Evolutionary conservation across 352 stramenopile species (phyloP).

Genomic region (Phytopythium vexans): DNA sequence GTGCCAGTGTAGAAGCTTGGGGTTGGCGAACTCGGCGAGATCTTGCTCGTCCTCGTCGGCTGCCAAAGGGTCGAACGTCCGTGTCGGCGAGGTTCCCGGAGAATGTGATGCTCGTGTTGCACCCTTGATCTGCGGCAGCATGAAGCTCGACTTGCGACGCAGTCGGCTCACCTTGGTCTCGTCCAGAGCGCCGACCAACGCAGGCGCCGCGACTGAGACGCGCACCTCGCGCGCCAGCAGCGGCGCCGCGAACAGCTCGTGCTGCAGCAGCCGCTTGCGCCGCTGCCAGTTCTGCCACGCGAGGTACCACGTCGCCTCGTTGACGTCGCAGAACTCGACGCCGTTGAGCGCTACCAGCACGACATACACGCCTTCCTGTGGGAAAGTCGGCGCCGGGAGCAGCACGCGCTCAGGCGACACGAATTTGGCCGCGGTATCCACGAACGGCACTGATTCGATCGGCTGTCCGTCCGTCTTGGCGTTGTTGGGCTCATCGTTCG

Average conservation of each 20-base stretch:
- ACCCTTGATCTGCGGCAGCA: constrained; percentile 36
- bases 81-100: constrained; percentile 1
- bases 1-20: constrained; percentile 54
- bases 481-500: too few relatives aligned
- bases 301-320: constrained; percentile 61
- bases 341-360: constrained; percentile 65
- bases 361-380: constrained; percentile 62
- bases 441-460: constrained; percentile 6
- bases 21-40: constrained; percentile 21
- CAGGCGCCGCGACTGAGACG: neutral
- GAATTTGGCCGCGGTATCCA: constrained; percentile 33
- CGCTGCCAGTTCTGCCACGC: constrained; percentile 86
- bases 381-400: constrained; percentile 47
- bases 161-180: constrained; percentile 22
- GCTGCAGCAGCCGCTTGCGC: constrained; percentile 43
- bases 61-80: constrained; percentile 10
- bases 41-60: constrained; percentile 21
- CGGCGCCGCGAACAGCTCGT: constrained; percentile 29
- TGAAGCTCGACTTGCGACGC: constrained; percentile 40
- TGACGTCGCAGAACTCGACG: constrained; percentile 57
- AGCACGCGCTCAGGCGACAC: constrained; percentile 43
- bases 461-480: too few relatives aligned
- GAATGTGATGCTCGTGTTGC: neutral
- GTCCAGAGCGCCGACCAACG: constrained; percentile 9
- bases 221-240: constrained; percentile 1